A percentile compares a stretch with the other conserved stretches of the same genome.
Evolutionary conservation across 2,329 filamentous ascomycete genomes (phyloP).

Genomic region (Hypoxylon sp.): DNA sequence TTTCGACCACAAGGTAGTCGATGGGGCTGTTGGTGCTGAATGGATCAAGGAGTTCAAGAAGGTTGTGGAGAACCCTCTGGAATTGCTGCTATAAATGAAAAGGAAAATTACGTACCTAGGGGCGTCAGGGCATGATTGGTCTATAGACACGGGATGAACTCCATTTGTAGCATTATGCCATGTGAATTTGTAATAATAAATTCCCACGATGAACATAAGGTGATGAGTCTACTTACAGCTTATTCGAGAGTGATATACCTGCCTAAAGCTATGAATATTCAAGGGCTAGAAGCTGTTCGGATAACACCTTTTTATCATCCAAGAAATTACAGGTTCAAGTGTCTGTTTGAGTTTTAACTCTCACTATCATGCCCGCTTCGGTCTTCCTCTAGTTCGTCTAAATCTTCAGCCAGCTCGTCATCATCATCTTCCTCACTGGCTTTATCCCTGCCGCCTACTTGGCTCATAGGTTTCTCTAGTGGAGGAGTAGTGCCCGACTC

Average conservation of each 20-base stretch:
- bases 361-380: constrained; percentile 29
- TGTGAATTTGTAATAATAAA: constrained; percentile 50
- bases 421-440: constrained; percentile 20
- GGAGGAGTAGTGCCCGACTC: background rate
- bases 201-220: constrained; percentile 26
- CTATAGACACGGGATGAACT: constrained; percentile 52
- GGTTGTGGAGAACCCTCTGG: constrained; percentile 95
- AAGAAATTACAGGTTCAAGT: background rate
- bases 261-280: constrained; percentile 1
- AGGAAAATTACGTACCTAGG: constrained; percentile 39
- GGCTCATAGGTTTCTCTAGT: background rate
- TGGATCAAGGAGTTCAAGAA: constrained; percentile 98
- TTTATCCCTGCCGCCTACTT: background rate
- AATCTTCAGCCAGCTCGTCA: constrained; percentile 11
- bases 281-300: background rate
- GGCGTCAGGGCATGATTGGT: constrained; percentile 53
- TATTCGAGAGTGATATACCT: constrained; percentile 5
- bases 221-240: constrained; percentile 2
- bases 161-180: constrained; percentile 53
- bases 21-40: constrained; percentile 95
- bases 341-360: constrained; percentile 22
- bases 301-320: background rate
- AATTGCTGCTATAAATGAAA: constrained; percentile 83
- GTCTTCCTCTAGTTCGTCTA: constrained; percentile 11
- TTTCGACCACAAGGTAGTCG: constrained; percentile 99